Conservation (phyloP, 2,329 filamentous ascomycete species). For the Calonectria hawksworthii region DNA sequence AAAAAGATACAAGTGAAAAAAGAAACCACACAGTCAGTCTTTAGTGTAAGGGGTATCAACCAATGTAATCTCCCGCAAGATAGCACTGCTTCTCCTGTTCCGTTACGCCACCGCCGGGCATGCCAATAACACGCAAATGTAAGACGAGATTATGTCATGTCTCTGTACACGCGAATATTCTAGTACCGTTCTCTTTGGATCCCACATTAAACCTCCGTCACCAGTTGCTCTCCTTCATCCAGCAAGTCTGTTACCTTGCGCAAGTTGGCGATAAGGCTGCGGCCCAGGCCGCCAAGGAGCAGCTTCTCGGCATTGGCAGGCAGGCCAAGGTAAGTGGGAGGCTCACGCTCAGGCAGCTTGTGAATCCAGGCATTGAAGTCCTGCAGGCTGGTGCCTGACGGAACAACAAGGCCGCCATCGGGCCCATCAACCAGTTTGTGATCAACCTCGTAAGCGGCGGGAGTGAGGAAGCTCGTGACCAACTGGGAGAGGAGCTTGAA, state of each 20-base stretch:
- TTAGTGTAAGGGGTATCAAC: conserved; percentile 39
- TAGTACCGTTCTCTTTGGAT: not conserved
- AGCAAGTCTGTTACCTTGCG: conserved; percentile 88
- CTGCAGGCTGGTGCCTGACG: conserved; percentile 83
- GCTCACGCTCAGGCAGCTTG: conserved; percentile 91
- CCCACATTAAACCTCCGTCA: conserved; percentile 70
- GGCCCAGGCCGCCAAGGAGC: conserved; percentile 88
- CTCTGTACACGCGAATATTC: not conserved
- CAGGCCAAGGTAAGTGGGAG: conserved; percentile 92
- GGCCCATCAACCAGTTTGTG: conserved; percentile 86
- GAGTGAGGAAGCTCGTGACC: conserved; percentile 84
- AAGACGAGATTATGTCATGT: not conserved
- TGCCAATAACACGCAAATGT: conserved; percentile 23
- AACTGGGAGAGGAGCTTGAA: conserved; percentile 80
- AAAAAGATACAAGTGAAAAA: conserved; percentile 12
- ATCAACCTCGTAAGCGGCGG: conserved; percentile 90
- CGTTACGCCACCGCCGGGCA: conserved; percentile 29
- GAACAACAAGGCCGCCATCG: conserved; percentile 78
- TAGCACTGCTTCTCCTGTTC: conserved; percentile 1
- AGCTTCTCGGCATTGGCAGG: conserved; percentile 98
- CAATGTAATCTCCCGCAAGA: conserved; percentile 27
- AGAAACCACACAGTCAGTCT: conserved; percentile 29
- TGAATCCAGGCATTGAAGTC: conserved; percentile 96
- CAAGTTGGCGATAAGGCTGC: conserved; percentile 86
- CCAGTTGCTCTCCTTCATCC: conserved; percentile 93